Conservation (phyloP, 495 filamentous ascomycete species). For the Aspergillus funiculosus region DNA sequence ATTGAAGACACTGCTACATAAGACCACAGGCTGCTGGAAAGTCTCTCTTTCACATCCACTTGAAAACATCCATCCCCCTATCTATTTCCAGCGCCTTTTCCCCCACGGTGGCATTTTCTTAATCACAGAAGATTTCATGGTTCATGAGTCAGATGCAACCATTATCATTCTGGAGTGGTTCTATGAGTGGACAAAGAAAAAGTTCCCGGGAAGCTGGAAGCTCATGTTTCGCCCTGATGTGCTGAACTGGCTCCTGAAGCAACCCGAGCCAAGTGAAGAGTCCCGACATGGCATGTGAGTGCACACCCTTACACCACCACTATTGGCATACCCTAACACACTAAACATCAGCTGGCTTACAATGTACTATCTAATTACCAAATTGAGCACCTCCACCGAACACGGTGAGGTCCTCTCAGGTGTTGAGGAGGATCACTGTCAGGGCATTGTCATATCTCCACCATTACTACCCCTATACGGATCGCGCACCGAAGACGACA, state of each 20-base stretch:
- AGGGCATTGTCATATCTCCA: constrained; percentile 25
- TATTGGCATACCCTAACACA: neutral
- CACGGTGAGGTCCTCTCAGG: constrained; percentile 15
- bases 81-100: constrained; percentile 48
- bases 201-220: constrained; percentile 30
- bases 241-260: constrained; percentile 33
- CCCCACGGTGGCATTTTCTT: constrained; percentile 52
- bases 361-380: constrained; percentile 28
- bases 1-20: constrained; percentile 21
- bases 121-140: constrained; percentile 57
- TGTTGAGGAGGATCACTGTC: constrained; percentile 4
- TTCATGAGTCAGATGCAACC: constrained; percentile 46
- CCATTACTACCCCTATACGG: constrained; percentile 19
- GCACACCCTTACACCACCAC: neutral
- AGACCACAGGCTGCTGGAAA: constrained; percentile 33
- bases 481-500: constrained; percentile 16
- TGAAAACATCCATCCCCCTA: constrained; percentile 14
- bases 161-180: constrained; percentile 57
- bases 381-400: constrained; percentile 13
- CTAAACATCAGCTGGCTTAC: constrained; percentile 20
- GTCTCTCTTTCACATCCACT: constrained; percentile 29
- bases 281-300: constrained; percentile 23
- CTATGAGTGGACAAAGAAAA: constrained; percentile 14
- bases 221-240: constrained; percentile 39
- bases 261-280: constrained; percentile 11